Evolutionary conservation across 1,284 basidiomycete species (phyloP).

Genomic region (Crucibulum cyathiforme): DNA sequence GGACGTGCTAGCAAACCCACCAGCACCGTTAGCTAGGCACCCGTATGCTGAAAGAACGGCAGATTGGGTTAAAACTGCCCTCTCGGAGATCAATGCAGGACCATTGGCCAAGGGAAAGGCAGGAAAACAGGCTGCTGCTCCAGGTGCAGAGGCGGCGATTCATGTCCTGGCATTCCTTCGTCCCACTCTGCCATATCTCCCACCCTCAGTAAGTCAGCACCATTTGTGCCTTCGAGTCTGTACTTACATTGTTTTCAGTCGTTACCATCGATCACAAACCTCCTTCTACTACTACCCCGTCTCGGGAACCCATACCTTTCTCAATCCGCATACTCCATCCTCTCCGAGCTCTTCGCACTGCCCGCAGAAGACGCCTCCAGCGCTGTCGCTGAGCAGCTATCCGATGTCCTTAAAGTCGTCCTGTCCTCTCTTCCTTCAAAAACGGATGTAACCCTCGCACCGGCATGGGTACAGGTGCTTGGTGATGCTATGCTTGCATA

Average conservation of each 20-base stretch:
- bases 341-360: conserved; percentile 75
- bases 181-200: conserved; percentile 67
- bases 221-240: conserved; percentile 5
- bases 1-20: conserved; percentile 77
- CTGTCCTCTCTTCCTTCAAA: conserved; percentile 77
- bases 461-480: conserved; percentile 78
- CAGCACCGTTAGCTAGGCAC: conserved; percentile 78
- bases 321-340: conserved; percentile 79
- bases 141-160: conserved; percentile 77
- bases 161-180: conserved; percentile 81
- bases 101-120: conserved; percentile 64
- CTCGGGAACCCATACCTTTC: conserved; percentile 87
- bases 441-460: conserved; percentile 62
- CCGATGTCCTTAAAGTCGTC: conserved; percentile 76
- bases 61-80: conserved; percentile 77
- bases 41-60: conserved; percentile 85
- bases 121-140: conserved; percentile 63
- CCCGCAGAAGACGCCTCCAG: conserved; percentile 54
- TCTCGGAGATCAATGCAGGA: conserved; percentile 72
- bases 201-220: conserved; percentile 61
- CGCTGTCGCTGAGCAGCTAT: conserved; percentile 60
- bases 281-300: conserved; percentile 80
- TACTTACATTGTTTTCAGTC: conserved; percentile 52
- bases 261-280: conserved; percentile 69
- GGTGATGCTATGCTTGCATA: conserved; percentile 74